phyloP scores from a whole-genome alignment of 805 yeast species.

The Monosporozyma solicola region DNA sequence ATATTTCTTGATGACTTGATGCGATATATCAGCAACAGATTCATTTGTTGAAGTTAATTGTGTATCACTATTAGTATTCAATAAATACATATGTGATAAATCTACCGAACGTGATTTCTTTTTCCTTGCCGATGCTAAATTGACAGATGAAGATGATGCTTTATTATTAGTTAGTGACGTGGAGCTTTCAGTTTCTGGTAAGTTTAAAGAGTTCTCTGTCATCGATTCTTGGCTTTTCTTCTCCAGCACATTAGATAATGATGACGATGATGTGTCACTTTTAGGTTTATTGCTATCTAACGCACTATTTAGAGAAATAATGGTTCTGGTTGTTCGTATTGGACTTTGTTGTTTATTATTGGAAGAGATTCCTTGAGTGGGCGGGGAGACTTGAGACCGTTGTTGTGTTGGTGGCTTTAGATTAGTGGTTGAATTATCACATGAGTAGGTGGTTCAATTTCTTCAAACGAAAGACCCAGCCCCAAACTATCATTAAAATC shows the following conservation, averaged over 20 bases:
- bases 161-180: neutral
- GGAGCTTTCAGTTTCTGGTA: neutral
- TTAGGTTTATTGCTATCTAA: neutral
- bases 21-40: slow-evolving; percentile 42
- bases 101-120: slow-evolving; percentile 29
- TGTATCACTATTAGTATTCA: slow-evolving; percentile 26
- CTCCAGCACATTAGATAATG: neutral
- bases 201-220: neutral
- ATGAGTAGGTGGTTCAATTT: neutral
- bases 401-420: neutral
- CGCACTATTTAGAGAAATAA: neutral
- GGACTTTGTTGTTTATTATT: neutral
- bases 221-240: neutral
- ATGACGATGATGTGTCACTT: neutral
- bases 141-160: neutral
- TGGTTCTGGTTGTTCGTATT: neutral
- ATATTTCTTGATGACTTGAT: slow-evolving; percentile 42
- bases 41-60: slow-evolving; percentile 34
- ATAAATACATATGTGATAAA: slow-evolving; percentile 34
- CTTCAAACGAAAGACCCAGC: neutral
- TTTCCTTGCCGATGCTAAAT: slow-evolving; percentile 1
- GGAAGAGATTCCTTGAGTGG: neutral
- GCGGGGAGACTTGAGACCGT: neutral
- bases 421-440: neutral
- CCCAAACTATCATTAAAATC: neutral